Evolutionary conservation across 1,284 basidiomycete species (phyloP), one percentile per base, ranked within the genome.

Genomic region (Cutaneotrichosporon sp.): DNA sequence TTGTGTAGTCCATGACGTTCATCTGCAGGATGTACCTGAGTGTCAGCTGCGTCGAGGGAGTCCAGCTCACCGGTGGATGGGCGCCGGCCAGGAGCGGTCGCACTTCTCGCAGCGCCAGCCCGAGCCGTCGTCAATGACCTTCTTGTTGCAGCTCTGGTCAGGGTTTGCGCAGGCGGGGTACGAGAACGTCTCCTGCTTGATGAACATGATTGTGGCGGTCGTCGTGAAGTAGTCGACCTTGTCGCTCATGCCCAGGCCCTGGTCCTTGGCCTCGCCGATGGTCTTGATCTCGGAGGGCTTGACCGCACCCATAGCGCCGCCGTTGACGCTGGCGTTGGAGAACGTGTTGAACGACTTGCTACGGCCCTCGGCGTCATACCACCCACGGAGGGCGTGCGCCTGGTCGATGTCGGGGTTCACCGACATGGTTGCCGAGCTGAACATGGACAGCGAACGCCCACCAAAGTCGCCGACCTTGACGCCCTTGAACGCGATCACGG

Each of bases 31-130:
- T 89, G 79, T 97, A 99, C 67, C 93, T 95, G 68, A 24, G 22
- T 36, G 50, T 52, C 14, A 59, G 55, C 36, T 43, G 11, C 11
- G 18, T 36, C 34, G 25, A 24, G 52, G 20, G 29, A 38, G 47
- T 18, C 27, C 13, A 60, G 6, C 86, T 66, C 68, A 92, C 90
- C 95, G 85, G 77, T 95, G 86, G 69, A 92, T 86, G 4, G 95
- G 95, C 36, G 83, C 82, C 8, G 83, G 82, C 75, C 86, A 91
- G 59, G 80, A 85, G 71, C 85, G 86, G 63, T 92, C 87, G 77
- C 97, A 99, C 80, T 95, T 98, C 73, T 99, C 95, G 78, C 97
- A 99, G 52, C 86, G 82, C 94, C 94, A 99, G 24, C 82, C 84
- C 51, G 84, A 84, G 33, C 84, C 84, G 38, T 85, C 81, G 62